Evolutionary conservation across 1,139 yeast genomes (phyloP).

Genomic region (Suhomyces choctaworum): DNA sequence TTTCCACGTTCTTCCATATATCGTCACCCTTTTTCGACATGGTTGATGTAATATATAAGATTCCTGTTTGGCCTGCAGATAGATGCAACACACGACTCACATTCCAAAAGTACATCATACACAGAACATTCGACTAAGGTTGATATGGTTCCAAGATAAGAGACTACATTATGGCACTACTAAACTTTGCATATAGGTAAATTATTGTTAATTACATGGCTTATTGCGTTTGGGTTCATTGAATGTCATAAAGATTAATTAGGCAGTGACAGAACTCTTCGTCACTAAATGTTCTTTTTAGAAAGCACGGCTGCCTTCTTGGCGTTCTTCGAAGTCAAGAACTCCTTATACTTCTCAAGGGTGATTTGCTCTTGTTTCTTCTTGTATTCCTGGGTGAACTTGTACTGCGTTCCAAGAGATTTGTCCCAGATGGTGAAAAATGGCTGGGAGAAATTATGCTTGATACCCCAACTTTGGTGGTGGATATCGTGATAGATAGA

Average conservation of each 20-base stretch:
- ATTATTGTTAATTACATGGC: no score
- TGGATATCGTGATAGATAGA: slow-evolving; percentile 96
- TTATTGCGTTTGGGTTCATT: no score
- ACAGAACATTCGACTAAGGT: no score
- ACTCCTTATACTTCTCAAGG: slow-evolving; percentile 60
- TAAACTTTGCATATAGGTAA: no score
- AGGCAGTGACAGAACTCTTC: no score
- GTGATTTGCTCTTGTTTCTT: slow-evolving; percentile 59
- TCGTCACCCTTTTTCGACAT: slow-evolving; percentile 82
- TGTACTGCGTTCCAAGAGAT: slow-evolving; percentile 67
- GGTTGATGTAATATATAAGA: slow-evolving; percentile 1
- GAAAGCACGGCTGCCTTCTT: slow-evolving; percentile 2
- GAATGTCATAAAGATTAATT: slow-evolving; percentile 1
- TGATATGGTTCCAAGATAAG: no score
- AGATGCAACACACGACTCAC: background rate
- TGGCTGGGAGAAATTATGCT: slow-evolving; percentile 94
- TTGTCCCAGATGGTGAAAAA: slow-evolving; percentile 93
- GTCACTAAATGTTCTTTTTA: slow-evolving; percentile 13
- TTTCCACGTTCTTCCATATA: slow-evolving; percentile 89
- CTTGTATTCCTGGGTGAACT: slow-evolving; percentile 61
- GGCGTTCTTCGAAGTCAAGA: slow-evolving; percentile 46
- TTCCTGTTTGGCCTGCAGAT: slow-evolving; percentile 2
- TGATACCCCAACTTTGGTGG: slow-evolving; percentile 94
- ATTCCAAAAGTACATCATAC: background rate
- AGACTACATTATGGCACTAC: no score